A percentile compares a stretch with the other conserved stretches of the same genome.
These are phyloP conservation scores for Erythrobasidium yunnanense DNA, from an alignment of 768 basidiomycete species.

Conservation along the genomic window DNA sequence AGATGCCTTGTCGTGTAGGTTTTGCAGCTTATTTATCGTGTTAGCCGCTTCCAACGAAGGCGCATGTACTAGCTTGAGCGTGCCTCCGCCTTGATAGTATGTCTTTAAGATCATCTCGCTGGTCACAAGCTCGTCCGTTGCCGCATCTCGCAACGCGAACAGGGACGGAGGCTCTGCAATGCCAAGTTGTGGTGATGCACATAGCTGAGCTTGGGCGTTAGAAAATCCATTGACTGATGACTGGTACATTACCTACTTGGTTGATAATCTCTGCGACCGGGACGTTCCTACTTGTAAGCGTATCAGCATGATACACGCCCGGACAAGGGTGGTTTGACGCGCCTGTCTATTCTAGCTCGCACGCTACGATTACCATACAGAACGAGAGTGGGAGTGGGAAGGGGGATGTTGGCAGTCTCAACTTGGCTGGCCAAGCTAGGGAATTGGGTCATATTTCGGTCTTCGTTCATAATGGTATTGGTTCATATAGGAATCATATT, in stretches of 20 bases:
- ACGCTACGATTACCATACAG: background rate
- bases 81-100: constrained; percentile 52
- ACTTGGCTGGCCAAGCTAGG: too few relatives aligned
- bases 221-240: too few relatives aligned
- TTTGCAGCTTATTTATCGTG: constrained; percentile 33
- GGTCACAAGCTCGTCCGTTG: constrained; percentile 65
- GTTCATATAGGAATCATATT: too few relatives aligned
- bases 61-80: constrained; percentile 60
- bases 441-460: too few relatives aligned
- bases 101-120: constrained; percentile 74
- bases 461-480: too few relatives aligned
- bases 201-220: too few relatives aligned
- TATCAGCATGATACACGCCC: background rate
- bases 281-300: too few relatives aligned
- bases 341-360: constrained; percentile 1
- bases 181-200: constrained; percentile 46
- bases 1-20: background rate
- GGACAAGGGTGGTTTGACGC: background rate
- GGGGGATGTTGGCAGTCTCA: too few relatives aligned
- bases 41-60: constrained; percentile 51
- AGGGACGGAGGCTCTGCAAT: constrained; percentile 61
- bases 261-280: constrained; percentile 8
- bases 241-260: too few relatives aligned
- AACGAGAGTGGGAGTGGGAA: constrained; percentile 2
- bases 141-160: constrained; percentile 70